Evolutionary conservation across 2,329 filamentous ascomycete genomes (phyloP).

Genomic region (Verticillium zaregamsianum): DNA sequence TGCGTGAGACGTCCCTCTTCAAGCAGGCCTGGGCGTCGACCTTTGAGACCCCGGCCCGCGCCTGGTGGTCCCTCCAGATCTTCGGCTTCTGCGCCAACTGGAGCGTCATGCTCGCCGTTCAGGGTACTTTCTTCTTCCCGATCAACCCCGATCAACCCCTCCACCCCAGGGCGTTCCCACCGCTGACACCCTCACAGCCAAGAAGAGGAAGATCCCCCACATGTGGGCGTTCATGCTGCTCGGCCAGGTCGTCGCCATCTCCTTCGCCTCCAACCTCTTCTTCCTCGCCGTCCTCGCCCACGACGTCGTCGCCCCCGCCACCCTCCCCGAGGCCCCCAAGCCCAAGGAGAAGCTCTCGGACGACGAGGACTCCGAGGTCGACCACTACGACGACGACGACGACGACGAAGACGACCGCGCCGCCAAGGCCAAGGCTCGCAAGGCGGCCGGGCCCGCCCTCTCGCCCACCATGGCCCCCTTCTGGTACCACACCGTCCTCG

Average conservation of each 20-base stretch:
- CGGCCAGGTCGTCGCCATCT: constrained; percentile 21
- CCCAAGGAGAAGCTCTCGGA: background rate
- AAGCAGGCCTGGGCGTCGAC: constrained; percentile 21
- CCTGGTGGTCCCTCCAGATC: constrained; percentile 23
- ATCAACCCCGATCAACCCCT: background rate
- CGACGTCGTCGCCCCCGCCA: background rate
- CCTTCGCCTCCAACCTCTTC: constrained; percentile 20
- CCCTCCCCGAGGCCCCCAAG: background rate
- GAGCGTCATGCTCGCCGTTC: constrained; percentile 20
- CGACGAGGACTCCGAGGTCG: background rate
- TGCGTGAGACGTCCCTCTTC: constrained; percentile 20
- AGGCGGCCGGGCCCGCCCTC: background rate
- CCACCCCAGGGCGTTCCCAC: background rate
- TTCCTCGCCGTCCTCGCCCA: constrained; percentile 18
- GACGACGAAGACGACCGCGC: too few species aligned
- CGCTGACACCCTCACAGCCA: constrained; percentile 3
- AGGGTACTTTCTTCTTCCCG: constrained; percentile 11
- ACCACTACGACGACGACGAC: background rate
- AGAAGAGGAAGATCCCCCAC: constrained; percentile 12
- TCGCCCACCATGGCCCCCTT: background rate
- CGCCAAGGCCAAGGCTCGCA: background rate
- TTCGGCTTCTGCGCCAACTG: constrained; percentile 21
- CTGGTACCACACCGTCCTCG: constrained; percentile 11
- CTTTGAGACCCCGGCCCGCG: constrained; percentile 14
- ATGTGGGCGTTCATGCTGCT: constrained; percentile 21